Evolutionary conservation across 2,329 filamentous ascomycete genomes (phyloP).

Genomic region (Colletotrichum tropicale): DNA sequence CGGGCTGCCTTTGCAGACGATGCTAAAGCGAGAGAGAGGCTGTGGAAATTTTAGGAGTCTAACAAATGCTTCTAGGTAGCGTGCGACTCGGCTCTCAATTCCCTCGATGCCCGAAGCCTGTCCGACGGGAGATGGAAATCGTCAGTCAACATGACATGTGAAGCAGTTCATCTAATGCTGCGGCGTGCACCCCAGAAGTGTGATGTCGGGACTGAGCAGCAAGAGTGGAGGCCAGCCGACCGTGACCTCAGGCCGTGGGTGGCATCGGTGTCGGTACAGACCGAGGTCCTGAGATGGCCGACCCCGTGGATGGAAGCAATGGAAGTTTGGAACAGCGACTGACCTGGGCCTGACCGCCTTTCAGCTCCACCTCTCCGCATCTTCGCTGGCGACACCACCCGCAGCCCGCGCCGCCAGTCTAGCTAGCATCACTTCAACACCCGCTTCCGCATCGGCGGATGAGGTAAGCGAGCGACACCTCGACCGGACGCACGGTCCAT

Average conservation of each 20-base stretch:
- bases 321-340: neutral
- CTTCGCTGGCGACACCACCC: neutral
- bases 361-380: slow-evolving; percentile 6
- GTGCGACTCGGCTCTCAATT: neutral
- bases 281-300: neutral
- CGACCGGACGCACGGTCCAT: slow-evolving; percentile 4
- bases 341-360: slow-evolving; percentile 14
- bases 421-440: neutral
- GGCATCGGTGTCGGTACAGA: neutral
- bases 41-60: neutral
- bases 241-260: neutral
- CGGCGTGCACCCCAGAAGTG: neutral
- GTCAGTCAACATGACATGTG: neutral
- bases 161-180: neutral
- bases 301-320: neutral
- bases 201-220: neutral
- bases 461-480: neutral
- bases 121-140: neutral
- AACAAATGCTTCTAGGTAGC: neutral
- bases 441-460: neutral
- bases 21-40: neutral
- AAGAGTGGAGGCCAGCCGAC: neutral
- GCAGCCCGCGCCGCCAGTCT: neutral
- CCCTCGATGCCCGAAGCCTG: neutral
- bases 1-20: too few relatives aligned